A percentile compares a stretch with the other conserved stretches of the same genome.
phyloP scores from a whole-genome alignment of 768 basidiomycete species.

The Boletus vermiculosoides region DNA sequence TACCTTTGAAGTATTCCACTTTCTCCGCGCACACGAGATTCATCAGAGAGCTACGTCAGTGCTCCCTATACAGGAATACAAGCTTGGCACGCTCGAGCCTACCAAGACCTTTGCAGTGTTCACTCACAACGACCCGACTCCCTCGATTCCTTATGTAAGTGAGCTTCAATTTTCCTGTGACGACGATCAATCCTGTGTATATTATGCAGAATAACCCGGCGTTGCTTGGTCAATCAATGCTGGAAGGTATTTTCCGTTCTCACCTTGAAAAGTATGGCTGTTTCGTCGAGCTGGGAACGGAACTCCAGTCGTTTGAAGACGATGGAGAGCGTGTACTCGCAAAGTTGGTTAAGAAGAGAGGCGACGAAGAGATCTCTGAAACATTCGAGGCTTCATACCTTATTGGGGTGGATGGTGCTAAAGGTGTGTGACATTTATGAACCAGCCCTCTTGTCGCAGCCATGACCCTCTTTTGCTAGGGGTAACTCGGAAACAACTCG shows the following conservation, averaged over 20 bases:
- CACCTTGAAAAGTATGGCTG: slow-evolving; percentile 25
- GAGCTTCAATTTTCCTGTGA: not conserved
- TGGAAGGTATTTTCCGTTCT: slow-evolving; percentile 29
- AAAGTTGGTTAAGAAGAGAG: slow-evolving; percentile 29
- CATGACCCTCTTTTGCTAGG: slow-evolving; percentile 18
- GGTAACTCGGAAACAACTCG: slow-evolving; percentile 39
- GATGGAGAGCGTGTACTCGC: slow-evolving; percentile 36
- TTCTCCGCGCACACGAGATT: slow-evolving; percentile 41
- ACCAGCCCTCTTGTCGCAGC: not conserved
- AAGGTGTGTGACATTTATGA: slow-evolving; percentile 13
- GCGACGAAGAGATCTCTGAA: slow-evolving; percentile 29
- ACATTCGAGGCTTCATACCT: slow-evolving; percentile 33
- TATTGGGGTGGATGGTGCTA: slow-evolving; percentile 44
- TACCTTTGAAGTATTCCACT: slow-evolving; percentile 43
- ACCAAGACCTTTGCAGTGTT: slow-evolving; percentile 5
- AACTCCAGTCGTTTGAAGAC: slow-evolving; percentile 45
- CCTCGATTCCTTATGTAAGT: slow-evolving; percentile 30
- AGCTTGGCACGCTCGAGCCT: slow-evolving; percentile 23
- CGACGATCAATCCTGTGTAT: not conserved
- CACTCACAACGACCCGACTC: slow-evolving; percentile 18
- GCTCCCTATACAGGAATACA: slow-evolving; percentile 35
- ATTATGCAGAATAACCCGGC: slow-evolving; percentile 9
- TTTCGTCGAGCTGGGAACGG: slow-evolving; percentile 44
- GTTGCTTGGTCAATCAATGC: slow-evolving; percentile 24
- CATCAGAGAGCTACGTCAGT: slow-evolving; percentile 30